These are phyloP conservation scores for Phylloboletellus chloephorus DNA, from an alignment of 1,284 basidiomycete species.

Conservation along the genomic window DNA sequence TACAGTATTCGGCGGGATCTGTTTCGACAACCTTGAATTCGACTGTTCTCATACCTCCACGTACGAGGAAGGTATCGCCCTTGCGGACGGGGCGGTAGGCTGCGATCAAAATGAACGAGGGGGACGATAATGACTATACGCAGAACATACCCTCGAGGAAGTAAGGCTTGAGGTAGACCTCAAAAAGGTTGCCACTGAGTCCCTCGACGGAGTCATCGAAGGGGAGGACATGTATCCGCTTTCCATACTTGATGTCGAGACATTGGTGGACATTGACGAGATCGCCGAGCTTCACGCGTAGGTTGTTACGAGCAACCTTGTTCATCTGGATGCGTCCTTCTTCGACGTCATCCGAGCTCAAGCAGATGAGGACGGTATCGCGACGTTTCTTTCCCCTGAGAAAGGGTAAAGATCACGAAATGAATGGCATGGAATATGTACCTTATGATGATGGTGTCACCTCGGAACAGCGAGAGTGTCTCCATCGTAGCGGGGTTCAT, in stretches of 20 bases:
- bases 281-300: constrained; percentile 97
- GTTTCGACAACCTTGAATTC: constrained; percentile 99
- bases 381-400: constrained; percentile 88
- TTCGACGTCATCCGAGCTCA: constrained; percentile 94
- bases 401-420: constrained; percentile 7
- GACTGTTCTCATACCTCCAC: constrained; percentile 95
- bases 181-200: constrained; percentile 96
- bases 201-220: constrained; percentile 99
- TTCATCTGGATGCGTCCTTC: constrained; percentile 98
- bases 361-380: constrained; percentile 93
- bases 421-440: constrained; percentile 33
- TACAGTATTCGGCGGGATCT: constrained; percentile 94
- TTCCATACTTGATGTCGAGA: constrained; percentile 98
- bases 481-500: constrained; percentile 98
- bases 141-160: constrained; percentile 83
- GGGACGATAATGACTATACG: neutral
- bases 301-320: constrained; percentile 98
- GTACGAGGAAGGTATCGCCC: constrained; percentile 98
- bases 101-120: constrained; percentile 29
- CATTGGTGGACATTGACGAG: constrained; percentile 94
- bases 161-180: constrained; percentile 98
- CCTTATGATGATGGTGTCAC: constrained; percentile 91
- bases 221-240: constrained; percentile 93
- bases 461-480: constrained; percentile 87
- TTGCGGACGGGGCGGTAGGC: constrained; percentile 93